Evolutionary conservation across 2,329 filamentous ascomycete species (phyloP).

Genomic region (Exophiala bonariae): DNA sequence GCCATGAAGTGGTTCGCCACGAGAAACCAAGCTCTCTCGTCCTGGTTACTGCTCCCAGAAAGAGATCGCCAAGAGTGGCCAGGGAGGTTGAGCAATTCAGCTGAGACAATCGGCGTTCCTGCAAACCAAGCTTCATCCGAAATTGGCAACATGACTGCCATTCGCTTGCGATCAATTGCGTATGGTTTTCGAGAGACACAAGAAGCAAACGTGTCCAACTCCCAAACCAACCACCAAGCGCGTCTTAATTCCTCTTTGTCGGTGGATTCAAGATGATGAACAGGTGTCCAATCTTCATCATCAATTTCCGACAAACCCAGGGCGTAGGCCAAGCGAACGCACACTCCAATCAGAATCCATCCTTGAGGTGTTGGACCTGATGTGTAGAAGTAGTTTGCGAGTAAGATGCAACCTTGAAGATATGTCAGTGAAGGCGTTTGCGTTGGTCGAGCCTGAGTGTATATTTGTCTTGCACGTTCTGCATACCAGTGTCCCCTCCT

Average conservation of each 20-base stretch:
- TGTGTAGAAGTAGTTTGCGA: slow-evolving; percentile 21
- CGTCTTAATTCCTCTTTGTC: slow-evolving; percentile 21
- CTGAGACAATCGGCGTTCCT: slow-evolving; percentile 12
- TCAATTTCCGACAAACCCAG: slow-evolving; percentile 91
- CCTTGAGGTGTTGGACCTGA: slow-evolving; percentile 20
- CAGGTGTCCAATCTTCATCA: slow-evolving; percentile 35
- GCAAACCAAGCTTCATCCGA: slow-evolving; percentile 23
- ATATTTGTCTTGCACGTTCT: slow-evolving; percentile 12
- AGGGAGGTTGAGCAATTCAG: slow-evolving; percentile 13
- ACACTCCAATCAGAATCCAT: slow-evolving; percentile 96
- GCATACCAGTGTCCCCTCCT: slow-evolving; percentile 19
- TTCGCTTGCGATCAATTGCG: slow-evolving; percentile 22
- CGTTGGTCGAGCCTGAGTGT: slow-evolving; percentile 9
- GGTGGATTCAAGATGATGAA: slow-evolving; percentile 2
- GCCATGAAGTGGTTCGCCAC: slow-evolving; percentile 21
- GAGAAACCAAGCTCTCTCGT: slow-evolving; percentile 22
- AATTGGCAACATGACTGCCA: slow-evolving; percentile 17
- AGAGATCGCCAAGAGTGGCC: slow-evolving; percentile 21
- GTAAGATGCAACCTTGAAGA: slow-evolving; percentile 20
- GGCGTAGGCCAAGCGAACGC: slow-evolving; percentile 83
- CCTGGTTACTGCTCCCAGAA: slow-evolving; percentile 13
- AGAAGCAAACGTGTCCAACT: slow-evolving; percentile 22
- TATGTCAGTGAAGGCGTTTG: slow-evolving; percentile 15
- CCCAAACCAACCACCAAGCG: slow-evolving; percentile 22
- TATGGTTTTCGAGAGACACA: slow-evolving; percentile 19